These are phyloP conservation scores for Aspergillus glaucus DNA, from an alignment of 2,329 filamentous ascomycete species.

Conservation along the genomic window DNA sequence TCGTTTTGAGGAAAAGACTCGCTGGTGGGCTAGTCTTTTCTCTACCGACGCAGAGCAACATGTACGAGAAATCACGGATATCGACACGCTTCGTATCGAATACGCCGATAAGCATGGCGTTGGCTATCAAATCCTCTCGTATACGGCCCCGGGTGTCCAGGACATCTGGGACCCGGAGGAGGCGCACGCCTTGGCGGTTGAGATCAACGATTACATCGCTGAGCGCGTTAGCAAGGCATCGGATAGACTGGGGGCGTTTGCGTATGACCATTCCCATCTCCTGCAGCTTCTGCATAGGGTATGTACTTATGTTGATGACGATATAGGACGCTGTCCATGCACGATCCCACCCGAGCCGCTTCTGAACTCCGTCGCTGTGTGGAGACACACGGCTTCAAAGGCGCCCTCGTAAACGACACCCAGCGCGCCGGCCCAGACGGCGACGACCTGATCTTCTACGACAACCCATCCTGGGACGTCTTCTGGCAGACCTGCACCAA, in stretches of 20 bases:
- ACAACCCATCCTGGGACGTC: slow-evolving; percentile 47
- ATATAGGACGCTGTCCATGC: slow-evolving; percentile 19
- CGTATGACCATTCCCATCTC: neutral
- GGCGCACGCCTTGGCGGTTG: slow-evolving; percentile 31
- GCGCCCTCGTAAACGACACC: slow-evolving; percentile 53
- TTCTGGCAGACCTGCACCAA: slow-evolving; percentile 53
- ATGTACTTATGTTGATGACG: neutral
- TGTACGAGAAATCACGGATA: slow-evolving; percentile 46
- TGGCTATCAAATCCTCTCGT: slow-evolving; percentile 38
- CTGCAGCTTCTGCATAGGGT: neutral
- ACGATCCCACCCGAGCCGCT: slow-evolving; percentile 25
- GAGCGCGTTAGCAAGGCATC: slow-evolving; percentile 26
- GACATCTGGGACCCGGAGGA: slow-evolving; percentile 33
- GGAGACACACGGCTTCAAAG: slow-evolving; percentile 52
- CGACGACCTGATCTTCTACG: slow-evolving; percentile 56
- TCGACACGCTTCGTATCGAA: slow-evolving; percentile 31
- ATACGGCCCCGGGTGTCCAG: slow-evolving; percentile 40
- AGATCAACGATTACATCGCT: slow-evolving; percentile 38
- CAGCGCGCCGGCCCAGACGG: slow-evolving; percentile 51
- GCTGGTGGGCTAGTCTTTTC: slow-evolving; percentile 53
- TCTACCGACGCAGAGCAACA: slow-evolving; percentile 51
- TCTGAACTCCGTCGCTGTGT: slow-evolving; percentile 38
- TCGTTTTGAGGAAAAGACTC: slow-evolving; percentile 49
- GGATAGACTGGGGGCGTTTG: slow-evolving; percentile 12
- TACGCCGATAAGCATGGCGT: slow-evolving; percentile 36